These are phyloP conservation scores for Periconia sp. DNA, from an alignment of 2,329 filamentous ascomycete species.

Conservation along the genomic window DNA sequence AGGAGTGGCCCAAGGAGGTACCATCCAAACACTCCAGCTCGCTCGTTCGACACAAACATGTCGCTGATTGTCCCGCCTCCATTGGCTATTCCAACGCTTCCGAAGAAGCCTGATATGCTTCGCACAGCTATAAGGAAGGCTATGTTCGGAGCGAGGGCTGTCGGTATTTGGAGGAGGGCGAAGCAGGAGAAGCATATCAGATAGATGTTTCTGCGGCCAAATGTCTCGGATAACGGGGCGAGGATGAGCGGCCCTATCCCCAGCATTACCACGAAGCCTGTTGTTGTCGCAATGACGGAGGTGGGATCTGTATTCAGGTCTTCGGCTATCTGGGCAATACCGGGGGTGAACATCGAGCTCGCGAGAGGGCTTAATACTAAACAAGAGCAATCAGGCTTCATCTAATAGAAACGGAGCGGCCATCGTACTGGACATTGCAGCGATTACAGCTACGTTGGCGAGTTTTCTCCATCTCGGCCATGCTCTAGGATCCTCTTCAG, in stretches of 20 bases:
- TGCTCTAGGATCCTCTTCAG: conserved; percentile 51
- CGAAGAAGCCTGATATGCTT: conserved; percentile 57
- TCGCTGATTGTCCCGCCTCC: conserved; percentile 60
- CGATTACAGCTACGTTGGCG: conserved; percentile 57
- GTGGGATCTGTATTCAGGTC: conserved; percentile 50
- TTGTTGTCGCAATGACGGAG: conserved; percentile 57
- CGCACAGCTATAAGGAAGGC: conserved; percentile 52
- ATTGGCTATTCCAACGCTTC: conserved; percentile 57
- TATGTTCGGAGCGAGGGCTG: conserved; percentile 56
- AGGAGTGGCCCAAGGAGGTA: conserved; percentile 53
- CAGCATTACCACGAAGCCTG: conserved; percentile 58
- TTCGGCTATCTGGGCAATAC: conserved; percentile 57
- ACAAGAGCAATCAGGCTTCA: conserved; percentile 6
- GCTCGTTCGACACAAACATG: conserved; percentile 55
- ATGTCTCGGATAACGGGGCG: conserved; percentile 55
- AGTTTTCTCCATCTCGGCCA: conserved; percentile 55
- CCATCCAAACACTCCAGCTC: conserved; percentile 55
- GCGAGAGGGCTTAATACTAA: conserved; percentile 55
- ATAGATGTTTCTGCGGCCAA: conserved; percentile 53
- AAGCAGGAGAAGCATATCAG: conserved; percentile 54
- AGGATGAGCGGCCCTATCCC: conserved; percentile 56
- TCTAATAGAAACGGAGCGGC: not conserved
- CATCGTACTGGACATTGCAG: conserved; percentile 53
- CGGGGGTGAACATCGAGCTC: conserved; percentile 59
- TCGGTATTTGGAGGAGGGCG: conserved; percentile 54